Evolutionary conservation across 2,329 filamentous ascomycete species (phyloP), one percentile per base, ranked within the genome.

Genomic region (Aspergillus pseudonomiae): DNA sequence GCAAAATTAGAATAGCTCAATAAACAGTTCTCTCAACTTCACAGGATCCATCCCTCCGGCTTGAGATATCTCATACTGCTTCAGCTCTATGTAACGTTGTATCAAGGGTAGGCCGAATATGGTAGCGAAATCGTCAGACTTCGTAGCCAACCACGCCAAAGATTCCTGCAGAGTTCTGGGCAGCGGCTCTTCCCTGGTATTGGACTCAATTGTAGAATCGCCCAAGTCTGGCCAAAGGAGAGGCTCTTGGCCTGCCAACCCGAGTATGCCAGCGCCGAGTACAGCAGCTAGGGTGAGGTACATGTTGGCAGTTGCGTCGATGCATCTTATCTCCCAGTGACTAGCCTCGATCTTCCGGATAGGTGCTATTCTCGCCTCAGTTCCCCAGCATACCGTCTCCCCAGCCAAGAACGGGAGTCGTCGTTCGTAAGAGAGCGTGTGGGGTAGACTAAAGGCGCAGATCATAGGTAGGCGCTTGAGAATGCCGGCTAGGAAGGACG

Each of bases 241-340:
- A 7, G 60, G 48, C 41, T 65, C 63, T 4, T 59, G n/a, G 3
- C 58, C 26, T 41, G 26, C 30, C 12, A 63, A 24, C 75, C 62
- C 67, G 28, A 65, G 30, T 2, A 68, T 32, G 3, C 69, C 69
- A 28, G 65, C 68, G 10, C 57, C 52, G 6, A 70, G 10, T 7
- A 70, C 48, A 3, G 64, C 60, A 1, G 68, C 65, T 14, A 72
- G 36, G 1, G 67, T 59, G 2, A 66, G n/a, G 55, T 71, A 72
- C 67, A 72, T 71, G 48, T 72, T 72, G 4, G 68, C 63, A 21
- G 64, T 69, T 14, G 67, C 65, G 54, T 72, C 70, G 7, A 69
- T 57, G 21, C 60, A 66, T 34, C 70, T 60, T 3, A 71, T 34
- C 48, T 71, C 70, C 70, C 70, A 72, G 41, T 66, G 68, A 7